phyloP scores from a whole-genome alignment of 306 rosid species.

The Castanospermum australe region DNA sequence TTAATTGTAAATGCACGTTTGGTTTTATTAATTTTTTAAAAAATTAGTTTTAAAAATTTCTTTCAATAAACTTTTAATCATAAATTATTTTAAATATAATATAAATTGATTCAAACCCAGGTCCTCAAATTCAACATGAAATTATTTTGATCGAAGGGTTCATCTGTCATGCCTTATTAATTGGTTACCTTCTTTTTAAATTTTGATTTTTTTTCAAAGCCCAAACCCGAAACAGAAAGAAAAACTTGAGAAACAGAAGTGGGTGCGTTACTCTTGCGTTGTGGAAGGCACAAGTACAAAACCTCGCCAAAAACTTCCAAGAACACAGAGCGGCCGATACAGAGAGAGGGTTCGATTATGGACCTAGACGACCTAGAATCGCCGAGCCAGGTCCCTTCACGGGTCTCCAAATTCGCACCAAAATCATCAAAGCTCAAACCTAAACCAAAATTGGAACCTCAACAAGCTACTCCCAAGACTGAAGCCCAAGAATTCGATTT shows the following conservation, averaged over 20 bases:
- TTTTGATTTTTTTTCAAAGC: too few species aligned
- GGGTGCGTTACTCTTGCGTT: not conserved
- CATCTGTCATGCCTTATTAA: too few species aligned
- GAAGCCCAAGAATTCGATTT: constrained; percentile 29
- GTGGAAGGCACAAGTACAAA: not conserved
- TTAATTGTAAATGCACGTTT: too few species aligned
- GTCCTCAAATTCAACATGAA: too few species aligned
- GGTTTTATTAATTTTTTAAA: too few species aligned
- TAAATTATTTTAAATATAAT: too few species aligned
- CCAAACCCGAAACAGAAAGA: not conserved
- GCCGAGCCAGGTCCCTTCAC: constrained; percentile 45
- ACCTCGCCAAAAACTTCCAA: not conserved
- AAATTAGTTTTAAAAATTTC: too few species aligned
- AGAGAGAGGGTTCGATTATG: constrained; percentile 39
- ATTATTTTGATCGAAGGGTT: too few species aligned
- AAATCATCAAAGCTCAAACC: constrained; percentile 60
- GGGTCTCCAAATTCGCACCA: constrained; percentile 66
- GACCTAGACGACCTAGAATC: constrained; percentile 75
- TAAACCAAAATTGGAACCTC: constrained; percentile 42
- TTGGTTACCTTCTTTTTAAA: too few species aligned
- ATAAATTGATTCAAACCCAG: too few species aligned
- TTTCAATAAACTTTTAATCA: too few species aligned
- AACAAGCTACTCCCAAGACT: constrained; percentile 18
- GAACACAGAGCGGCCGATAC: not conserved
- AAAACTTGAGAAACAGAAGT: too few species aligned